Evolutionary conservation across 495 filamentous ascomycete genomes (phyloP), one percentile per base, ranked within the genome.

Genomic region (Lasiosphaeria ovina): DNA sequence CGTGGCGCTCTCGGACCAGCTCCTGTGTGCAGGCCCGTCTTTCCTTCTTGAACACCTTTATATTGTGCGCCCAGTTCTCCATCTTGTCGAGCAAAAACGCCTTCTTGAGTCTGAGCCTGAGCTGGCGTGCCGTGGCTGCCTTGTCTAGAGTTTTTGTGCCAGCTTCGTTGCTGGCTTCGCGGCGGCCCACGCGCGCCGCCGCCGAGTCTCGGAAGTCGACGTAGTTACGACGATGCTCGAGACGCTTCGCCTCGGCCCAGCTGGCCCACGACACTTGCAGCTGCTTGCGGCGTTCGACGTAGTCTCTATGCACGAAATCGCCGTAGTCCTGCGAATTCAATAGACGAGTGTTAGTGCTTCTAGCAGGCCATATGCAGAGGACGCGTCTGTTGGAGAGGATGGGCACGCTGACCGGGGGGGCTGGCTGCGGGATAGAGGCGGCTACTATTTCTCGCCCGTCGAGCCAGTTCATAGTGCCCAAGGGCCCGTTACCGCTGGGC

Each of bases 11-110:
- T 35, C 34, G 11, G 11, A 16, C 16, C 8, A 54, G 34, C 17
- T 54, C 52, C 52, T 54, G 17, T 33, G 38, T 38, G 32, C 44
- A 56, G 16, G 35, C 54, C 4, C 54, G 35, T 17, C 44, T 36
- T 32, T 38, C 38, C 54, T 45, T 44, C 16, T 47, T 56, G 36
- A 35, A 56, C 6, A 44, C 14, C 6, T 17, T 36, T n/a, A 38
- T 56, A 14, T 56, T 56, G 40, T 35, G 31, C 38, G 54, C 54
- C 54, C 54, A 45, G 54, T n/a, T 33, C 7, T 35, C 54, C 54
- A 44, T 56, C 17, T 56, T 56, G 38, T 56, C 36, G 38, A 56
- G n/a, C 54, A 45, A 31, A 16, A 45, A 16, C 6, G 3, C 38
- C 34, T 56, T 56, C 36, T 35, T n/a, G 54, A 42, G 54, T 14